Conservation (phyloP, 331 rosid species). For the Quercus phellos region DNA sequence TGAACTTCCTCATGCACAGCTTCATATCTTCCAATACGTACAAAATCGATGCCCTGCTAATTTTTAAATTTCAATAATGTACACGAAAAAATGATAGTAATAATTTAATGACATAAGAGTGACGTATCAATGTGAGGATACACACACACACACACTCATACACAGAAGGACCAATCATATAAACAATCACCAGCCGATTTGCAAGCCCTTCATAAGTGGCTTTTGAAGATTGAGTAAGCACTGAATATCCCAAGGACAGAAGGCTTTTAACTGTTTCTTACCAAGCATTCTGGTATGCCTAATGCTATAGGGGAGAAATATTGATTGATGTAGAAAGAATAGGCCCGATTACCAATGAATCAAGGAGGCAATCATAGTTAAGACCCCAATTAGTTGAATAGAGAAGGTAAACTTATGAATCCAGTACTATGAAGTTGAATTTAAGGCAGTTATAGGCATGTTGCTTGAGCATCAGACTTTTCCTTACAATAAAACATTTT, state of each 20-base stretch:
- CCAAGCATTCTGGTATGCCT: background rate
- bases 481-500: background rate
- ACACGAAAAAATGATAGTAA: background rate
- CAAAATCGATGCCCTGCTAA: constrained; percentile 72
- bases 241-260: background rate
- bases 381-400: background rate
- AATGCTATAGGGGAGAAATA: background rate
- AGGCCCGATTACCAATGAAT: background rate
- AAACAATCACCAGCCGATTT: background rate
- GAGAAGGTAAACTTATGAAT: background rate
- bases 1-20: constrained; percentile 76
- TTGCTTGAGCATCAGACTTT: background rate
- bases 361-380: background rate
- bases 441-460: background rate
- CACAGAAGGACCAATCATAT: background rate
- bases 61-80: constrained; percentile 21
- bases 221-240: background rate
- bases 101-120: background rate
- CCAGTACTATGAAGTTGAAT: background rate
- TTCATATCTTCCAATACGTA: constrained; percentile 81
- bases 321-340: background rate
- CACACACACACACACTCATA: too few species aligned
- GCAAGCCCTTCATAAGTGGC: background rate
- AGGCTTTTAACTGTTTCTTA: background rate
- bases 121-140: background rate